A percentile compares a stretch with the other conserved stretches of the same genome.
phyloP scores from a whole-genome alignment of 768 basidiomycete species.

The Suillus spraguei region DNA sequence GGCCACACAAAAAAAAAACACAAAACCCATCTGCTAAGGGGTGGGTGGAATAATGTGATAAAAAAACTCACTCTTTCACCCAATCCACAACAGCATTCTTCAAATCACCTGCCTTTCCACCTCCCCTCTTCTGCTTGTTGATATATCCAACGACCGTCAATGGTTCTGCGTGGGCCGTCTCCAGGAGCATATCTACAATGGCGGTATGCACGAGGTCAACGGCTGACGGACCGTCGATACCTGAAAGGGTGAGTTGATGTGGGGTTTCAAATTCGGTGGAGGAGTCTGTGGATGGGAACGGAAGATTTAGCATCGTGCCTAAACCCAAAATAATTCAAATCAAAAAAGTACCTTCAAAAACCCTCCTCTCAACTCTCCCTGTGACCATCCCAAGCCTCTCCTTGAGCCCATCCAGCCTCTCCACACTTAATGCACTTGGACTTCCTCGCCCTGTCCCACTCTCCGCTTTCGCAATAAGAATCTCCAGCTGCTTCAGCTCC shows the following conservation, averaged over 20 bases:
- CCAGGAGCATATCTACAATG: conserved; percentile 6
- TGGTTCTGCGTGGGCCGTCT: not conserved
- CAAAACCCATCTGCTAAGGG: not conserved
- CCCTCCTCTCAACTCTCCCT: not conserved
- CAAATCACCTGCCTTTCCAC: not conserved
- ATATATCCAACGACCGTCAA: conserved; percentile 9
- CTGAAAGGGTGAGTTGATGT: conserved; percentile 8
- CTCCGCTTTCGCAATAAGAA: not conserved
- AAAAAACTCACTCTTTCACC: conserved; percentile 19
- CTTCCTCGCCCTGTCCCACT: conserved; percentile 2
- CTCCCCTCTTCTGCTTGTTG: conserved; percentile 19
- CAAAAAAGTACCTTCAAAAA: conserved; percentile 5
- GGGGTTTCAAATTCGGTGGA: not conserved
- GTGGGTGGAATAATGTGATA: not conserved
- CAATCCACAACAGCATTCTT: conserved; percentile 17
- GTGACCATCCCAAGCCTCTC: conserved; percentile 4
- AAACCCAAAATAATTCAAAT: not conserved
- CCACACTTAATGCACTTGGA: conserved; percentile 6
- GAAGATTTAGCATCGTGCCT: not conserved
- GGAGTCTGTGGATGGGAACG: not conserved
- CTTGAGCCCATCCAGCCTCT: conserved; percentile 5
- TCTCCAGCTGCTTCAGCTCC: conserved; percentile 5
- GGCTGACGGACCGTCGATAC: conserved; percentile 1
- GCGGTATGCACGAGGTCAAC: conserved; percentile 2
- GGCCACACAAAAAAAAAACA: not conserved